A percentile compares a stretch with the other conserved stretches of the same genome.
Conservation (phyloP, 2,329 filamentous ascomycete species). For the Neoarthrinium moseri region DNA sequence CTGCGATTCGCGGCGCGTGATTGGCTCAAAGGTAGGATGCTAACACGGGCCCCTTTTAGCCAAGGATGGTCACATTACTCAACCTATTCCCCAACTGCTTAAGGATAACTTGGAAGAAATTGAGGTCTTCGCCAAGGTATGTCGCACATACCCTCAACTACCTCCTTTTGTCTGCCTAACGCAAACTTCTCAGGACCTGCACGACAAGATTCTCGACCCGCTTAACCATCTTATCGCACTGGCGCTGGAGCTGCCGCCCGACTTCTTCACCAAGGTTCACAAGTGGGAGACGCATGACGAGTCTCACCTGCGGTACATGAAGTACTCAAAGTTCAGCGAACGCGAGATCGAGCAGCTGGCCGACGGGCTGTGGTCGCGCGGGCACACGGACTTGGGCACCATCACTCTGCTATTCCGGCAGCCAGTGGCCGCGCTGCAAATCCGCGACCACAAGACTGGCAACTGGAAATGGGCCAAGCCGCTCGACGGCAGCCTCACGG, state of each 20-base stretch:
- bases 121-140: slow-evolving; percentile 47
- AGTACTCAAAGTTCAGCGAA: slow-evolving; percentile 42
- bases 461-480: slow-evolving; percentile 46
- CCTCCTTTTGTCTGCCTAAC: neutral
- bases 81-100: slow-evolving; percentile 38
- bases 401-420: slow-evolving; percentile 56
- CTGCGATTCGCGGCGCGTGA: neutral
- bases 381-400: slow-evolving; percentile 54
- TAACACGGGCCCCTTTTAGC: slow-evolving; percentile 3
- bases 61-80: slow-evolving; percentile 15
- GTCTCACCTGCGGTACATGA: slow-evolving; percentile 41
- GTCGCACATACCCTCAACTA: neutral
- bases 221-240: slow-evolving; percentile 18
- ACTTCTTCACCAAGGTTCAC: slow-evolving; percentile 18
- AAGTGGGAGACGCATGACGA: slow-evolving; percentile 17
- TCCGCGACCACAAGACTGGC: slow-evolving; percentile 37
- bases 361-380: slow-evolving; percentile 36
- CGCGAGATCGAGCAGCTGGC: slow-evolving; percentile 41
- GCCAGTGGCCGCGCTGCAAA: slow-evolving; percentile 52
- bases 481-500: slow-evolving; percentile 44
- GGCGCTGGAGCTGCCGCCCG: slow-evolving; percentile 14
- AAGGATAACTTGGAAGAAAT: slow-evolving; percentile 52
- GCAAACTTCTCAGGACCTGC: slow-evolving; percentile 10
- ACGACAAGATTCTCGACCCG: slow-evolving; percentile 18
- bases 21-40: neutral